Percentiles rank a stretch among this genome's conserved stretches.
Conservation (phyloP, 352 stramenopile genomes). For the Halophytophthora batemanensis region DNA sequence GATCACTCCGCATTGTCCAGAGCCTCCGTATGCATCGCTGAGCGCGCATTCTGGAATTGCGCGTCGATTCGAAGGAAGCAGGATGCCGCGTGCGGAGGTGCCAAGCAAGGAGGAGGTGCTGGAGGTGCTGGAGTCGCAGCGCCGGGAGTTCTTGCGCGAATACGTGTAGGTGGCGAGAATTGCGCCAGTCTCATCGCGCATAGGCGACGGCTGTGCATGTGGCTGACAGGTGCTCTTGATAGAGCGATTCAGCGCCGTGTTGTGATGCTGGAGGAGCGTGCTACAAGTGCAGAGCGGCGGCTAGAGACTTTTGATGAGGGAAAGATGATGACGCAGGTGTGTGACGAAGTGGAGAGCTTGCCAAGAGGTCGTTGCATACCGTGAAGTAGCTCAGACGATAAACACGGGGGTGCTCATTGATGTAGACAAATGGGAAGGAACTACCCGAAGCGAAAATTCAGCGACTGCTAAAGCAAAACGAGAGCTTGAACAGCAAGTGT, state of each 20-base stretch:
- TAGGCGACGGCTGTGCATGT: too few species aligned
- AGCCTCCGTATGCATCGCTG: not conserved
- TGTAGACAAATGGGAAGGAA: not conserved
- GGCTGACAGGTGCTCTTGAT: not conserved
- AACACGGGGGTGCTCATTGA: not conserved
- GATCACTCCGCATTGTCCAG: not conserved
- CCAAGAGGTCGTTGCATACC: too few species aligned
- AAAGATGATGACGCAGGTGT: too few species aligned
- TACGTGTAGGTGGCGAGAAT: conserved; percentile 18
- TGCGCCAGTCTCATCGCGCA: not conserved
- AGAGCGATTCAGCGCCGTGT: conserved; percentile 15
- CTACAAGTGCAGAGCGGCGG: conserved; percentile 12
- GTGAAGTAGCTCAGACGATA: not conserved
- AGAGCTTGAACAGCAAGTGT: conserved; percentile 20
- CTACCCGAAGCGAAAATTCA: conserved; percentile 10
- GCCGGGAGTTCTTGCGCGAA: conserved; percentile 15
- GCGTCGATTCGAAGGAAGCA: too few species aligned
- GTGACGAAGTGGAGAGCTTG: too few species aligned
- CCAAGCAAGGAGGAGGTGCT: conserved; percentile 22
- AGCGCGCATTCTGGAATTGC: too few species aligned
- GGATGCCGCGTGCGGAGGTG: not conserved
- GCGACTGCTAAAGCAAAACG: conserved; percentile 23
- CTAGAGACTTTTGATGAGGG: not conserved
- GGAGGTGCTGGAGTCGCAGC: conserved; percentile 19
- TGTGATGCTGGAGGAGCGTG: conserved; percentile 10